Evolutionary conservation across 805 yeast genomes (phyloP), one percentile per base, ranked within the genome.

Genomic region (Saccharomyces kudriavzevii): DNA sequence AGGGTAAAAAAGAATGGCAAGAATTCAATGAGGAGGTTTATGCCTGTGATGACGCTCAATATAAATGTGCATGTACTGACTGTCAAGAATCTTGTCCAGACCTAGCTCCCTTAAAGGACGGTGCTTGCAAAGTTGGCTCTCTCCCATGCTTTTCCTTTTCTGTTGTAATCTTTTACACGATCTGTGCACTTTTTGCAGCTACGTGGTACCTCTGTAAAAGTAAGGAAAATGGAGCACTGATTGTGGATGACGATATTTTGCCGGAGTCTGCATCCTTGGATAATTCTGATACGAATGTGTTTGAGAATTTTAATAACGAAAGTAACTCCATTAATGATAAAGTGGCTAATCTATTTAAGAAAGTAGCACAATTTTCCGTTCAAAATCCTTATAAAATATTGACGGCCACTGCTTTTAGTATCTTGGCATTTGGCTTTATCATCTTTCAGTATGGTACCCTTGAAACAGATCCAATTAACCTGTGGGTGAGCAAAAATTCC

Each of bases 401-500:
- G n/a, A 59, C 73, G 0, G n/a, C 71, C 1, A 65, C 83, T 0
- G 55, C 75, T 1, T 25, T 76, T 1, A 50, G 82, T 0, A 59
- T 65, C 2, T 35, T 53, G 1, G 25, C 49, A 13, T 57, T 54
- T 35, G 70, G 82, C 1, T 56, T 75, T 1, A 51, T 79, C 0
- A 60, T 85, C 14, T 60, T 68, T 5, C 68, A 72, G 51, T 74
- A 84, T 62, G 76, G 74, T 9, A 69, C 81, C 47, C 73, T 91
- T 27, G 97, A 91, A 65, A 82, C 82, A 2, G 76, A 87, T 59
- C 98, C 99, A 0, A 80, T 87, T 2, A 82, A 84, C 56, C 72
- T 92, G 29, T 92, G 99, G 99, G 98, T 94, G 0, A 85, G 94
- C 59, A 83, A 91, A 2, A 64, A 73, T 22, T 86, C 94, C 9